Evolutionary conservation across 2,329 filamentous ascomycete species (phyloP).

Genomic region (Diaporthe velutina): DNA sequence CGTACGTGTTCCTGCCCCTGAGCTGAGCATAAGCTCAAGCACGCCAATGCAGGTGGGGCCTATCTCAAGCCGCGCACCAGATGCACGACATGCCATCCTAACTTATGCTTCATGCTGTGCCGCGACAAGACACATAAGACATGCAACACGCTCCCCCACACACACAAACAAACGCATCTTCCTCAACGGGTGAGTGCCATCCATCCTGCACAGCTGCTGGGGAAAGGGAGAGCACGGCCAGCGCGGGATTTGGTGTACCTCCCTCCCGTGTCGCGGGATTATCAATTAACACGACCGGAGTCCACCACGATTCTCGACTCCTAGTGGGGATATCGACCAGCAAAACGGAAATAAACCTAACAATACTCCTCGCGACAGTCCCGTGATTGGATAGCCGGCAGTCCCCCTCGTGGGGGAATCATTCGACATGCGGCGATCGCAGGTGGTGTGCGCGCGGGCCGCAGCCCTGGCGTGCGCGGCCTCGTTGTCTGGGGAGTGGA

Average conservation of each 20-base stretch:
- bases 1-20: constrained; percentile 24
- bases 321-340: background rate
- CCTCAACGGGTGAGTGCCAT: background rate
- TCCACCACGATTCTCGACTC: background rate
- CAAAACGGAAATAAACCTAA: background rate
- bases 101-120: constrained; percentile 30
- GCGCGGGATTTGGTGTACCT: background rate
- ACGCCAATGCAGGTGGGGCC: constrained; percentile 23
- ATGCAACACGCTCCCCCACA: background rate
- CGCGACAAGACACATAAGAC: constrained; percentile 12
- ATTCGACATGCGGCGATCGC: constrained; percentile 5
- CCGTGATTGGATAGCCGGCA: background rate
- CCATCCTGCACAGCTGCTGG: background rate
- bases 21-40: constrained; percentile 33
- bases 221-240: background rate
- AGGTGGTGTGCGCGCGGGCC: constrained; percentile 18
- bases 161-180: background rate
- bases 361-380: background rate
- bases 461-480: constrained; percentile 25
- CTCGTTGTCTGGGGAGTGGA: background rate
- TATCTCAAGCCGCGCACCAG: constrained; percentile 20
- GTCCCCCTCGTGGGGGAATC: background rate
- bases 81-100: constrained; percentile 26
- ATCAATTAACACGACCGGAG: background rate
- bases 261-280: background rate